Percentiles rank a stretch among this genome's conserved stretches.
phyloP scores from a whole-genome alignment of 495 filamentous ascomycete genomes.

The Ramalina peruviana region DNA sequence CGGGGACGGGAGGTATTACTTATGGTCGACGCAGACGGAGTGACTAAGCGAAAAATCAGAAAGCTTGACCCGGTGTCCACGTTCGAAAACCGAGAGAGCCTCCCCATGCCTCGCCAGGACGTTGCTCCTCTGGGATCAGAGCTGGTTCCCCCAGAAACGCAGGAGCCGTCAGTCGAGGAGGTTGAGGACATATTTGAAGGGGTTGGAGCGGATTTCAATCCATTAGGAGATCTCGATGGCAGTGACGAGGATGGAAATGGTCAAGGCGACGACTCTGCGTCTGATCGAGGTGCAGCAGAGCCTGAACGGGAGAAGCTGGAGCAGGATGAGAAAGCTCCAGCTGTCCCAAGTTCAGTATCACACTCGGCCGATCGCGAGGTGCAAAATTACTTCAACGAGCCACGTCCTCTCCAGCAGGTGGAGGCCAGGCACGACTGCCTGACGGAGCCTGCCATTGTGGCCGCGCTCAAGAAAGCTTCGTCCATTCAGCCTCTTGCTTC shows the following conservation, averaged over 20 bases:
- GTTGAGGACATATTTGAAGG: constrained; percentile 76
- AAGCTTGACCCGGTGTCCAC: constrained; percentile 30
- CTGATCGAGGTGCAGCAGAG: neutral
- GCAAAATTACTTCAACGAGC: constrained; percentile 40
- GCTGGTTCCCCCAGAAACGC: constrained; percentile 44
- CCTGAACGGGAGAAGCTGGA: constrained; percentile 22
- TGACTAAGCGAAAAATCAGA: constrained; percentile 72
- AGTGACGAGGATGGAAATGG: constrained; percentile 33
- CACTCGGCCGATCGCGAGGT: neutral
- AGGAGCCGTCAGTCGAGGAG: constrained; percentile 18
- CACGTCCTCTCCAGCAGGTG: constrained; percentile 9
- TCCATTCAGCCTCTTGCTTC: constrained; percentile 42
- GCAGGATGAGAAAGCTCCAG: constrained; percentile 10
- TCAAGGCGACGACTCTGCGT: constrained; percentile 31
- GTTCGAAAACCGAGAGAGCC: constrained; percentile 22
- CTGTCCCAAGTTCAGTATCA: neutral
- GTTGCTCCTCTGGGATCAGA: constrained; percentile 64
- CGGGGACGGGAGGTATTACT: constrained; percentile 73
- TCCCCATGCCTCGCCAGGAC: constrained; percentile 52
- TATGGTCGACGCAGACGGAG: constrained; percentile 73
- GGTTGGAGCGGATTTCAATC: constrained; percentile 76
- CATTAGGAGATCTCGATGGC: constrained; percentile 55
- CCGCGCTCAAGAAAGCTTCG: constrained; percentile 74
- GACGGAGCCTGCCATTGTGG: constrained; percentile 65
- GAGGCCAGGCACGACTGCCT: constrained; percentile 40